These are phyloP conservation scores for Theileria parva DNA, from an alignment of 169 alveolate species.

Conservation along the genomic window DNA sequence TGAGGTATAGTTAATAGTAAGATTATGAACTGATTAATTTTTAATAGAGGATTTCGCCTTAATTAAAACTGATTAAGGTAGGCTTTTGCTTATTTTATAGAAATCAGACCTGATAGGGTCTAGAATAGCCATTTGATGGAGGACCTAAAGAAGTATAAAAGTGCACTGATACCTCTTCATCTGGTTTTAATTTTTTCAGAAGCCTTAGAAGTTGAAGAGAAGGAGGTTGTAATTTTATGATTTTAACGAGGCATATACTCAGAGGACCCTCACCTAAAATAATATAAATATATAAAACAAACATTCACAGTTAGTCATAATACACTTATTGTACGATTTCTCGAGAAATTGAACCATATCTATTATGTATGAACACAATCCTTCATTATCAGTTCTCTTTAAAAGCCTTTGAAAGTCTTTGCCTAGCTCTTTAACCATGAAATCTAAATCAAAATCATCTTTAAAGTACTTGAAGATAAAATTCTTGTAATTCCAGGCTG, in stretches of 20 bases:
- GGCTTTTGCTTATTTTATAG: background rate
- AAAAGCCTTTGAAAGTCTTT: constrained; percentile 17
- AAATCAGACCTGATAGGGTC: background rate
- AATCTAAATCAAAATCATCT: constrained; percentile 1
- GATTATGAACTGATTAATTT: background rate
- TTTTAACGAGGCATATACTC: background rate
- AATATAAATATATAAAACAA: background rate
- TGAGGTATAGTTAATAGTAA: background rate
- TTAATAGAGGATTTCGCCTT: background rate
- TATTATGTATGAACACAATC: constrained; percentile 33
- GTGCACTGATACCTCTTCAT: background rate
- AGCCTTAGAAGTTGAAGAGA: constrained; percentile 5
- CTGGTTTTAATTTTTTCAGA: background rate
- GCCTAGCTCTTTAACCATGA: background rate
- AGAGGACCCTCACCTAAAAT: constrained; percentile 2
- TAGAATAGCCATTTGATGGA: background rate
- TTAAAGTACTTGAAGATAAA: constrained; percentile 20
- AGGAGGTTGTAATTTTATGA: background rate
- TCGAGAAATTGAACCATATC: background rate
- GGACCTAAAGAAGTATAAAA: background rate
- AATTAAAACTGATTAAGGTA: background rate
- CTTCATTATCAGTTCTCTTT: constrained; percentile 40
- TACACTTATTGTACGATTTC: background rate
- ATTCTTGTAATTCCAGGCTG: constrained; percentile 57
- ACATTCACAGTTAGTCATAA: background rate